Evolutionary conservation across 192 early-diverging fungal genomes (phyloP), one percentile per base, ranked within the genome.

Genomic region (Podila minutissima): DNA sequence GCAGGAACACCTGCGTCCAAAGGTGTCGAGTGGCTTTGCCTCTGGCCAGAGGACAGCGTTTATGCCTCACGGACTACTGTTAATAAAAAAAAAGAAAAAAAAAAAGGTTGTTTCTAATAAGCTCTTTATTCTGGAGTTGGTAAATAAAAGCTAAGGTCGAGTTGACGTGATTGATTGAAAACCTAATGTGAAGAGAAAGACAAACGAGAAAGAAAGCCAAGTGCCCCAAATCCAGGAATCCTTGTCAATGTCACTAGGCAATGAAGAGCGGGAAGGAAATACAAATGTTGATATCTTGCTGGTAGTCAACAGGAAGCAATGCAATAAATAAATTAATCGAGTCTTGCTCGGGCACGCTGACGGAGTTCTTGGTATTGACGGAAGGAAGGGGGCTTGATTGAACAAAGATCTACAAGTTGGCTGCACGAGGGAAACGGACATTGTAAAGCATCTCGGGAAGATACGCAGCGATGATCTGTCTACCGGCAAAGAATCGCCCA

Each of bases 401-500:
- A 55, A 26, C 5, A 65, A 50, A 28, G 10, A 81, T 81, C 77
- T 81, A 86, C 72, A 86, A 59, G 63, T 81, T 86, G 63, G 89
- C 86, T 57, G 91, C 89, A 78, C 85, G 86, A 66, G 91, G 89
- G 81, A 85, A 91, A 62, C 86, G 86, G 62, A 85, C 89, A 78
- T 91, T 87, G 86, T 92, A 92, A 51, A 89, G 79, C 69, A 87
- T 83, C 77, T 92, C 91, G 24, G 86, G 82, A 57, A 91, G 87
- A 74, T 69, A 91, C 26, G 85, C 85, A 41, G 91, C 91, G 66
- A 84, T 77, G 68, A 92, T 91, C 85, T 93, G 89, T 72, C 93
- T 94, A 32, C 95, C 95, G 69, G 93, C 94, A 88, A 98, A 98
- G 91, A 94, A 98, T 35, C 97, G 85, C 5, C 91, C 92, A 81